These are phyloP conservation scores for Cynara cardunculus DNA, from an alignment of 129 eudicot genomes.

Conservation along the genomic window DNA sequence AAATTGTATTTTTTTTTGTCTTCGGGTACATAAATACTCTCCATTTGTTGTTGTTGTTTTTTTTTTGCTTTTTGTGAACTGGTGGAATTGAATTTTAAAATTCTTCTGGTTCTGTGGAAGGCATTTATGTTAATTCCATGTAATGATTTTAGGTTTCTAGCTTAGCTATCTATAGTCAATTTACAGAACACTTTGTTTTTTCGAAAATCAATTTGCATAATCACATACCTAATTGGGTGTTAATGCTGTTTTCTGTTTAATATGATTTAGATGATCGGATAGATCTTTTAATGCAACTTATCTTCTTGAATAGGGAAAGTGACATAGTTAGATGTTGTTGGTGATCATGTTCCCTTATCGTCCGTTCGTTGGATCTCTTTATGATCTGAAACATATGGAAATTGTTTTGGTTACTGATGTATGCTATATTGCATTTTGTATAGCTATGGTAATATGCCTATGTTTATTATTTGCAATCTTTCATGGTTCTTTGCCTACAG, in stretches of 20 bases:
- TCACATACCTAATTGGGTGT: neutral
- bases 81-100: neutral
- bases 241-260: neutral
- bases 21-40: neutral
- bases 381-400: neutral
- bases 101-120: neutral
- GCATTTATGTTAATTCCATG: neutral
- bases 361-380: neutral
- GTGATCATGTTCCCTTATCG: neutral
- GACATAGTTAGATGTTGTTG: neutral
- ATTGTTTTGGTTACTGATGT: neutral
- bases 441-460: neutral
- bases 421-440: neutral
- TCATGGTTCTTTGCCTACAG: neutral
- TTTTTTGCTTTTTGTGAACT: neutral
- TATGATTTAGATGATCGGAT: neutral
- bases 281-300: slow-evolving; percentile 1
- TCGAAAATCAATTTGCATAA: neutral
- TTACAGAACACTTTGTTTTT: neutral
- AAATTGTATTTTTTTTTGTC: neutral
- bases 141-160: slow-evolving; percentile 3
- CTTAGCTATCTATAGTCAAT: neutral
- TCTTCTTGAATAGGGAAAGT: neutral
- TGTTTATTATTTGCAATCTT: neutral
- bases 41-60: neutral